phyloP scores from a whole-genome alignment of 2,329 filamentous ascomycete species.

The Colletotrichum incanum region DNA sequence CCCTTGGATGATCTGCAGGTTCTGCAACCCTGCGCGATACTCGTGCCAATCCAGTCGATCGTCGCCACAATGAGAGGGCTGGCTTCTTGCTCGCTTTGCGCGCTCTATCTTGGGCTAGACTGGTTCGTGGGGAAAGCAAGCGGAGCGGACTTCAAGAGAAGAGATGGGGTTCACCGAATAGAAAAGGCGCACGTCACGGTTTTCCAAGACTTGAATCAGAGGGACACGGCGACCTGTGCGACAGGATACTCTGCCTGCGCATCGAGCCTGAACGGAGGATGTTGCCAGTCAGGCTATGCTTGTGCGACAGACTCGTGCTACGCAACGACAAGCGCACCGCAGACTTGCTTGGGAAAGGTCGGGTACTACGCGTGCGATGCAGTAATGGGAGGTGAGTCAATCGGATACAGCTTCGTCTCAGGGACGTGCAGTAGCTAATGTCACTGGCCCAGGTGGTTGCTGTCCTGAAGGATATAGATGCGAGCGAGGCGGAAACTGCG shows the following conservation, averaged over 20 bases:
- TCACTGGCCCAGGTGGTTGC: slow-evolving; percentile 55
- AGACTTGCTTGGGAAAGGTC: slow-evolving; percentile 54
- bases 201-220: slow-evolving; percentile 21
- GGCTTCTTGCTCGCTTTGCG: slow-evolving; percentile 28
- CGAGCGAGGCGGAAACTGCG: slow-evolving; percentile 56
- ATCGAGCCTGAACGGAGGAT: slow-evolving; percentile 59
- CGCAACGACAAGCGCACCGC: slow-evolving; percentile 61
- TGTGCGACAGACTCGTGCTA: slow-evolving; percentile 65
- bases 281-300: slow-evolving; percentile 64
- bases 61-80: slow-evolving; percentile 17
- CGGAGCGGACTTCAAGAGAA: slow-evolving; percentile 49
- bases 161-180: slow-evolving; percentile 52
- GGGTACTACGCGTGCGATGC: slow-evolving; percentile 60
- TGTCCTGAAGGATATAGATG: slow-evolving; percentile 65
- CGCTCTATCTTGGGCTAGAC: slow-evolving; percentile 12
- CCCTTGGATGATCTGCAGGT: slow-evolving; percentile 23
- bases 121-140: not conserved
- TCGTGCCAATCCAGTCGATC: slow-evolving; percentile 8
- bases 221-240: slow-evolving; percentile 47
- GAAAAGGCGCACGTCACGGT: slow-evolving; percentile 48
- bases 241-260: slow-evolving; percentile 54
- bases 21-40: not conserved
- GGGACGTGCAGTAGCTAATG: slow-evolving; percentile 18
- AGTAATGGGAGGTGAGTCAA: slow-evolving; percentile 53
- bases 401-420: slow-evolving; percentile 31